A percentile compares a stretch with the other conserved stretches of the same genome.
Conservation (phyloP, 768 basidiomycete genomes). For the Boletus reticuloceps region DNA sequence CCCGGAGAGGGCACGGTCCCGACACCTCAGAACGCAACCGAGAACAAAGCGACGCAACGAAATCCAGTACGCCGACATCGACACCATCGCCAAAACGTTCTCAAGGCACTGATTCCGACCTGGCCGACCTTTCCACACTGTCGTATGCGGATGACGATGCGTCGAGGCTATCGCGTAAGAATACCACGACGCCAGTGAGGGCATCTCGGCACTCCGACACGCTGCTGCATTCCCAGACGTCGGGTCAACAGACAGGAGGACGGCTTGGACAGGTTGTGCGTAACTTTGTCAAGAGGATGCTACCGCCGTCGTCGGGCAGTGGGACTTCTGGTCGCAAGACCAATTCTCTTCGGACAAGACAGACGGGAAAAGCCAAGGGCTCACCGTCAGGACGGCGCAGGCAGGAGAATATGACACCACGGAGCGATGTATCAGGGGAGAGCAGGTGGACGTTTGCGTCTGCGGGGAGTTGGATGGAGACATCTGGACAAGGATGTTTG, state of each 20-base stretch:
- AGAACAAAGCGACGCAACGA: neutral
- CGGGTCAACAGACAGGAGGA: conserved; percentile 5
- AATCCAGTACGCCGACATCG: neutral
- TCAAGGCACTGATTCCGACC: neutral
- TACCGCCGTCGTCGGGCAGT: conserved; percentile 10
- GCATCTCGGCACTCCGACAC: neutral
- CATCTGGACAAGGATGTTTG: neutral
- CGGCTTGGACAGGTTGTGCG: conserved; percentile 23
- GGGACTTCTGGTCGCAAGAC: neutral
- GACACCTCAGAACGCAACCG: neutral
- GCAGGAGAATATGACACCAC: conserved; percentile 6
- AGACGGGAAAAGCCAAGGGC: neutral
- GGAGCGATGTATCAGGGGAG: conserved; percentile 13
- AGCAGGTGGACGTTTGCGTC: conserved; percentile 23
- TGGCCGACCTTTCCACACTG: conserved; percentile 18
- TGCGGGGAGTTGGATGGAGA: conserved; percentile 1
- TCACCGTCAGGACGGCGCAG: neutral
- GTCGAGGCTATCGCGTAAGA: neutral
- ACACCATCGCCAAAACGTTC: conserved; percentile 2
- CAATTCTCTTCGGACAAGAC: neutral
- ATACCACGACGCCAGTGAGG: neutral
- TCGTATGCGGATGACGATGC: neutral
- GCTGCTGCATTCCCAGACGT: neutral
- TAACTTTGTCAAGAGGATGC: conserved; percentile 20
- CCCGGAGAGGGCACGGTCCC: neutral